These are phyloP conservation scores for Diospyros lotus DNA, from an alignment of 148 eudicot species.

Conservation along the genomic window DNA sequence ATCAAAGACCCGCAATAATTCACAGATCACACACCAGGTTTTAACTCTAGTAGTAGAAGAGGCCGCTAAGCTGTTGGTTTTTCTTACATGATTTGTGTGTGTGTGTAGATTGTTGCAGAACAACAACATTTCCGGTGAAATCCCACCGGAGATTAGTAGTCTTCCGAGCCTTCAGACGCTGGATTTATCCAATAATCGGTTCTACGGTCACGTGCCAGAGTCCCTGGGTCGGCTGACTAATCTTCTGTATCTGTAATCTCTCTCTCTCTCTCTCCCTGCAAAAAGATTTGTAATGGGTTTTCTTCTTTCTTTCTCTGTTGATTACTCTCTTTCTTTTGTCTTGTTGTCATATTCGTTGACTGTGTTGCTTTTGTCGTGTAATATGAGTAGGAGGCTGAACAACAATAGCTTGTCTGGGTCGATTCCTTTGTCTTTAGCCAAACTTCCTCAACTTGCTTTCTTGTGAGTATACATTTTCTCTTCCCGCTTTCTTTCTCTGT, in stretches of 20 bases:
- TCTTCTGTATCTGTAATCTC: conserved; percentile 65
- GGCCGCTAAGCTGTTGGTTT: background rate
- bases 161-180: conserved; percentile 68
- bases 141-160: conserved; percentile 68
- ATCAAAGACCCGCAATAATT: too few relatives aligned
- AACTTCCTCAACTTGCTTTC: conserved; percentile 78
- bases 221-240: conserved; percentile 49
- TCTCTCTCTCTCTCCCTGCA: conserved; percentile 5
- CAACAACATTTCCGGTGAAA: conserved; percentile 82
- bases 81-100: conserved; percentile 9
- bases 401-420: conserved; percentile 80
- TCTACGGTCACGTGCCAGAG: conserved; percentile 62
- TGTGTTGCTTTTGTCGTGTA: conserved; percentile 31
- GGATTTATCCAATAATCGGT: conserved; percentile 81
- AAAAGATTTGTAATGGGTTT: background rate
- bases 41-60: too few relatives aligned
- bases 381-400: conserved; percentile 72
- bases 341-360: conserved; percentile 22
- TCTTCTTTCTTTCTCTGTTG: conserved; percentile 4
- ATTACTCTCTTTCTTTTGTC: conserved; percentile 11
- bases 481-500: background rate
- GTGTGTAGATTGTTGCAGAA: conserved; percentile 66
- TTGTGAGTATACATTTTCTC: conserved; percentile 57
- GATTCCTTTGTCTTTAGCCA: conserved; percentile 67
- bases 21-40: too few relatives aligned